Conservation (phyloP, 768 basidiomycete species). For the Roridomyces roridus region DNA sequence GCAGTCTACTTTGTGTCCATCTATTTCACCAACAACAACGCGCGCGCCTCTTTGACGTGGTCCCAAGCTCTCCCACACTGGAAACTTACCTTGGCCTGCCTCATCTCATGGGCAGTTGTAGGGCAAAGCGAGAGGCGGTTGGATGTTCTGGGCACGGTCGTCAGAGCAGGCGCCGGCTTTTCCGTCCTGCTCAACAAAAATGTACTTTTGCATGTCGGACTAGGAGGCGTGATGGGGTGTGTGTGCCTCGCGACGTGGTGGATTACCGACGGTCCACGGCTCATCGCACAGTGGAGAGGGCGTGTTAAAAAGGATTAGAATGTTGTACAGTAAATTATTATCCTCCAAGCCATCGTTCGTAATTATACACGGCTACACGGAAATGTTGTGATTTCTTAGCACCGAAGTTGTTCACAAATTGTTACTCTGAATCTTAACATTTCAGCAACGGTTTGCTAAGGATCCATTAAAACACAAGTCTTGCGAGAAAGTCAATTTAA, state of each 20-base stretch:
- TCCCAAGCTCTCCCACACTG: constrained; percentile 31
- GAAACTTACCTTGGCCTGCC: constrained; percentile 26
- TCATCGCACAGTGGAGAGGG: background rate
- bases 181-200: constrained; percentile 30
- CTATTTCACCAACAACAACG: constrained; percentile 48
- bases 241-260: constrained; percentile 39
- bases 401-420: too few species aligned
- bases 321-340: background rate
- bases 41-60: constrained; percentile 29
- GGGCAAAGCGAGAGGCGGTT: constrained; percentile 30
- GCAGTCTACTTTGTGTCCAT: constrained; percentile 52
- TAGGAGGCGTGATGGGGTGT: constrained; percentile 37
- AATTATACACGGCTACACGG: too few species aligned
- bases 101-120: constrained; percentile 35
- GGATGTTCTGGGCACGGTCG: constrained; percentile 26
- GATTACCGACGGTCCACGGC: constrained; percentile 29
- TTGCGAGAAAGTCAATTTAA: too few species aligned
- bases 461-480: too few species aligned
- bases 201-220: constrained; percentile 39
- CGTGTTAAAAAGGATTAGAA: constrained; percentile 13
- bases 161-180: constrained; percentile 27
- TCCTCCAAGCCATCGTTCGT: constrained; percentile 48
- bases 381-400: too few species aligned
- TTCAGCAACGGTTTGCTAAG: too few species aligned
- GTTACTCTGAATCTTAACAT: too few species aligned